Conservation (phyloP, 441 rosid genomes). For the Erodium texanum region DNA sequence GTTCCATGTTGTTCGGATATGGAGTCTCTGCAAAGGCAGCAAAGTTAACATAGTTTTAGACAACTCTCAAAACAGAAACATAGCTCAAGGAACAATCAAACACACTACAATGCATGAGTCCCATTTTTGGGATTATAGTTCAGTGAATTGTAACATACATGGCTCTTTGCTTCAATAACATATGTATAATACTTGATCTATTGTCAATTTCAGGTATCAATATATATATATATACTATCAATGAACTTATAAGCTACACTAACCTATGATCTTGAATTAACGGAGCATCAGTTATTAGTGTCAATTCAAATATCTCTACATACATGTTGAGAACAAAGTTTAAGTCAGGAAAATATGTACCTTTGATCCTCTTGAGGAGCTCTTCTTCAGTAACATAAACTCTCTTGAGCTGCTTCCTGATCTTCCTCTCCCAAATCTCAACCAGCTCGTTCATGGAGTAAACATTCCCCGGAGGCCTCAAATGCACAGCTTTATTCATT, state of each 20-base stretch:
- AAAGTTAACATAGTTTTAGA: not conserved
- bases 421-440: conserved; percentile 48
- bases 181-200: not conserved
- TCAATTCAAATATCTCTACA: too few species aligned
- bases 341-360: conserved; percentile 17
- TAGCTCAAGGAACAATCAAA: too few species aligned
- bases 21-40: conserved; percentile 38
- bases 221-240: too few species aligned
- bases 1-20: conserved; percentile 38
- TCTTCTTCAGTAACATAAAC: conserved; percentile 33
- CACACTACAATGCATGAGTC: too few species aligned
- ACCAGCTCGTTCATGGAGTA: conserved; percentile 46
- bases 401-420: conserved; percentile 36
- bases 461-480: conserved; percentile 48
- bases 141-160: too few species aligned
- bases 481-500: conserved; percentile 37
- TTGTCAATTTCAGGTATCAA: not conserved
- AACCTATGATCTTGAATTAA: too few species aligned
- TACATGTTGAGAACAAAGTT: not conserved
- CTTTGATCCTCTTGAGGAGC: conserved; percentile 39
- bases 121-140: too few species aligned
- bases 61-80: not conserved
- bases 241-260: too few species aligned
- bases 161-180: not conserved
- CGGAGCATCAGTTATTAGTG: too few species aligned